Percentiles rank a stretch among this genome's conserved stretches.
Evolutionary conservation across 768 basidiomycete genomes (phyloP).

Genomic region (Xerocomellus dryophilus): DNA sequence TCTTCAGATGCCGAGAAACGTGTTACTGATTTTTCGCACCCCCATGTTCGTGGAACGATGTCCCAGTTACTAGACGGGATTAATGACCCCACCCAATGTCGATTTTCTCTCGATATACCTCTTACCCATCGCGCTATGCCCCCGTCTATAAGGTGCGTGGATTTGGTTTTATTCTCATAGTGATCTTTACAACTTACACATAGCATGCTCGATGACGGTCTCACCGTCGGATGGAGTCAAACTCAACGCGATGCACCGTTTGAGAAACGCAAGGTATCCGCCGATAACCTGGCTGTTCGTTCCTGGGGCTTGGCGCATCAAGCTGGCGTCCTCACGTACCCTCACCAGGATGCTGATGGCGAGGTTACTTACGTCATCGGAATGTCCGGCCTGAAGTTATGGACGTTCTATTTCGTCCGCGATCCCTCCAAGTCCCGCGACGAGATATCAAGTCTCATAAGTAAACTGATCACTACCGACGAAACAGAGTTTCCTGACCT

Average conservation of each 20-base stretch:
- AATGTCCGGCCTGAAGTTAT: too few relatives aligned
- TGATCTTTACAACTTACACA: too few relatives aligned
- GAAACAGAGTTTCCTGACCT: too few relatives aligned
- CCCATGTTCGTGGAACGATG: background rate
- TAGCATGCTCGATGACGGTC: conserved; percentile 6
- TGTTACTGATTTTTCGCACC: background rate
- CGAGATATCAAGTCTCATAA: too few relatives aligned
- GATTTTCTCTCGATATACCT: background rate
- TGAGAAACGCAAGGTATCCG: background rate
- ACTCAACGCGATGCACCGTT: background rate
- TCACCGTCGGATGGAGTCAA: conserved; percentile 8
- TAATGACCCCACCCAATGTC: background rate
- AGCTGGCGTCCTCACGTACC: background rate
- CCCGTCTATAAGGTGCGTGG: background rate
- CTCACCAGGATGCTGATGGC: conserved; percentile 5
- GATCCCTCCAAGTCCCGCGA: too few relatives aligned
- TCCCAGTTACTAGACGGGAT: background rate
- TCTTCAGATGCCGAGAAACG: background rate
- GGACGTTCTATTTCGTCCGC: too few relatives aligned
- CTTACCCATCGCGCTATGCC: background rate
- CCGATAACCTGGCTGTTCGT: background rate
- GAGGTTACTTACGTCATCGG: background rate
- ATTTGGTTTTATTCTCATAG: too few relatives aligned
- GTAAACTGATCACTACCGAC: too few relatives aligned
- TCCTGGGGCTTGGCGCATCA: background rate